Conservation (phyloP, 257 asterid genomes). For the Penstemon newberryi region DNA sequence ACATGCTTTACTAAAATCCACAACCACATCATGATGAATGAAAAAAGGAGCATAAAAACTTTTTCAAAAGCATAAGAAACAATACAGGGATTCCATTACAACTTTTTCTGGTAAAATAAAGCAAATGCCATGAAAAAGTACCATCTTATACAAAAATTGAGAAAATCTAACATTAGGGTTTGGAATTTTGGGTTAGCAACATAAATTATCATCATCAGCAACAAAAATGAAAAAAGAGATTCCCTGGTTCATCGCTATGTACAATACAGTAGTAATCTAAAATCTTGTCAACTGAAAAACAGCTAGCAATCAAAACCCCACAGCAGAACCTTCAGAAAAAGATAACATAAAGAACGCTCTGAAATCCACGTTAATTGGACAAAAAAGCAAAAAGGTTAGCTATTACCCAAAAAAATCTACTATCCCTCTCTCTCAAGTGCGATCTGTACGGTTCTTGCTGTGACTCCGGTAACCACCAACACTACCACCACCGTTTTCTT, state of each 20-base stretch:
- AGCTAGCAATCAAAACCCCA: neutral
- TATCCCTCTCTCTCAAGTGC: slow-evolving; percentile 22
- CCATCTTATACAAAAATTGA: neutral
- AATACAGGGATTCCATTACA: slow-evolving; percentile 8
- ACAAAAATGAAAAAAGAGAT: slow-evolving; percentile 3
- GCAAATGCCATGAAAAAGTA: slow-evolving; percentile 3
- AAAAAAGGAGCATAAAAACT: neutral
- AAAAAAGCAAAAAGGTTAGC: slow-evolving; percentile 15
- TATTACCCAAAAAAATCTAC: slow-evolving; percentile 9
- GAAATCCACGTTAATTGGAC: slow-evolving; percentile 29
- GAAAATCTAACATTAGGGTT: neutral
- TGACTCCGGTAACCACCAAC: slow-evolving; percentile 19
- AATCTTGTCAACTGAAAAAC: neutral
- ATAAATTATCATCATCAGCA: neutral
- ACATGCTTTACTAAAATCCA: slow-evolving; percentile 28
- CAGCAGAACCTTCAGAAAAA: neutral
- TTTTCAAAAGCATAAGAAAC: slow-evolving; percentile 20
- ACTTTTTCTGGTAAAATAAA: slow-evolving; percentile 6
- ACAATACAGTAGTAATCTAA: neutral
- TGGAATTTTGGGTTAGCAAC: neutral
- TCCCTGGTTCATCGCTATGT: slow-evolving; percentile 17
- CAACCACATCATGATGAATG: slow-evolving; percentile 26
- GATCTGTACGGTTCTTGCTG: slow-evolving; percentile 32
- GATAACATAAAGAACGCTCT: slow-evolving; percentile 8
- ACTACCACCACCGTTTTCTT: slow-evolving; percentile 13